These are phyloP conservation scores for Domatiomyces globalis DNA, from an alignment of 2,329 filamentous ascomycete species.

Conservation along the genomic window DNA sequence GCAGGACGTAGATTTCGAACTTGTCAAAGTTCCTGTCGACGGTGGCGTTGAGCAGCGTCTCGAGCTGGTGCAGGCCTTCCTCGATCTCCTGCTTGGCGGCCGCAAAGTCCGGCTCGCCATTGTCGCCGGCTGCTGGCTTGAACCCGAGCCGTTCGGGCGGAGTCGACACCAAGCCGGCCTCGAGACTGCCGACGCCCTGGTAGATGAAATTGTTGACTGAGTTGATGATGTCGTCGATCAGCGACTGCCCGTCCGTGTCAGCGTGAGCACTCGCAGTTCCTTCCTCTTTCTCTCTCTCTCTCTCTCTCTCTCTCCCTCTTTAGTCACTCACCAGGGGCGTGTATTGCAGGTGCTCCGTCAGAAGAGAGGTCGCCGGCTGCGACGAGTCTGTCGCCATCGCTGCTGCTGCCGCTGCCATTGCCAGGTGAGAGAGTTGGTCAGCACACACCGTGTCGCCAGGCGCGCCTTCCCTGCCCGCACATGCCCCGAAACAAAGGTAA, in stretches of 20 bases:
- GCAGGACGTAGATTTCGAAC: slow-evolving; percentile 77
- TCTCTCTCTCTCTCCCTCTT: not conserved
- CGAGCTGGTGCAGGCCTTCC: slow-evolving; percentile 70
- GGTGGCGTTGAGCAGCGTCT: slow-evolving; percentile 65
- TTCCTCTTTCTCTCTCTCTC: too few relatives aligned
- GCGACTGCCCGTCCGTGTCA: slow-evolving; percentile 43
- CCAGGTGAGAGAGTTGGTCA: not conserved
- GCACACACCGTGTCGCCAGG: not conserved
- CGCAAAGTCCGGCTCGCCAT: slow-evolving; percentile 32
- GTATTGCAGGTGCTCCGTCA: slow-evolving; percentile 93
- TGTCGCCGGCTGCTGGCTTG: slow-evolving; percentile 35
- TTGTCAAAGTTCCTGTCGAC: slow-evolving; percentile 78
- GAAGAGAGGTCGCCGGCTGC: slow-evolving; percentile 41
- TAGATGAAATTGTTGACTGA: slow-evolving; percentile 87
- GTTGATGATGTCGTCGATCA: slow-evolving; percentile 98
- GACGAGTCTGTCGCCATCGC: slow-evolving; percentile 13
- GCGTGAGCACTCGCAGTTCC: not conserved
- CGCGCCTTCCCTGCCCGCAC: not conserved
- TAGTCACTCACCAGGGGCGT: slow-evolving; percentile 61
- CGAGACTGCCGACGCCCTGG: slow-evolving; percentile 74
- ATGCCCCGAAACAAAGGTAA: not conserved
- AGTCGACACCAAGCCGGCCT: slow-evolving; percentile 62
- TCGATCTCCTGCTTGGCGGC: slow-evolving; percentile 61
- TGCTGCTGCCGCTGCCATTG: too few relatives aligned
- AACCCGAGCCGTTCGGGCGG: slow-evolving; percentile 73